Percentiles rank a stretch among this genome's conserved stretches.
Conservation (phyloP, 2,329 filamentous ascomycete species). For the Phoma sp. region DNA sequence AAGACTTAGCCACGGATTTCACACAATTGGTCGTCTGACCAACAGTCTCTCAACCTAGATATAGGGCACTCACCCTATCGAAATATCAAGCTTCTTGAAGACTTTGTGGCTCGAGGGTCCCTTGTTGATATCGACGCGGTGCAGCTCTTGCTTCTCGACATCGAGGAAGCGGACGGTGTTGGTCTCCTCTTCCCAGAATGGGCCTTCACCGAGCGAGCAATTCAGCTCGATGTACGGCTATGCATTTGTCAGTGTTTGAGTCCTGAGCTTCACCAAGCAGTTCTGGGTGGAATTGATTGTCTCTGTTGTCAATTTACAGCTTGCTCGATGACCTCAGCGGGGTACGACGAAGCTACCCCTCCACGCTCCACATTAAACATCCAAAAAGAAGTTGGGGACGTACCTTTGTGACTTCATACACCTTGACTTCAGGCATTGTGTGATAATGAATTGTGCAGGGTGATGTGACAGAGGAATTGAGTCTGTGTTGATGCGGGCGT, state of each 20-base stretch:
- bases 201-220: conserved; percentile 75
- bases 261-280: not conserved
- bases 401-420: conserved; percentile 48
- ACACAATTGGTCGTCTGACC: not conserved
- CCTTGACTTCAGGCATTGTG: conserved; percentile 40
- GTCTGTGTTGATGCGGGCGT: conserved; percentile 12
- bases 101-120: conserved; percentile 65
- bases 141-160: conserved; percentile 77
- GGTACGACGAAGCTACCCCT: conserved; percentile 35
- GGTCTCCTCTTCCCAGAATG: conserved; percentile 71
- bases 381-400: conserved; percentile 16
- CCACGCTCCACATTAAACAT: conserved; percentile 15
- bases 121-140: conserved; percentile 70
- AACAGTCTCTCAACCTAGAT: not conserved
- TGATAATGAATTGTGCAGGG: not conserved
- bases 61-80: conserved; percentile 55
- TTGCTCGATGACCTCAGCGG: conserved; percentile 29
- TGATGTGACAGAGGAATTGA: conserved; percentile 21
- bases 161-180: conserved; percentile 79
- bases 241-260: conserved; percentile 12
- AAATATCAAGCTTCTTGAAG: conserved; percentile 62
- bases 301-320: not conserved
- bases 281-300: not conserved
- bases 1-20: not conserved
- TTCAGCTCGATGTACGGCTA: conserved; percentile 64